These are phyloP conservation scores for Myxozyma geophila DNA, from an alignment of 805 yeast genomes.

Conservation along the genomic window DNA sequence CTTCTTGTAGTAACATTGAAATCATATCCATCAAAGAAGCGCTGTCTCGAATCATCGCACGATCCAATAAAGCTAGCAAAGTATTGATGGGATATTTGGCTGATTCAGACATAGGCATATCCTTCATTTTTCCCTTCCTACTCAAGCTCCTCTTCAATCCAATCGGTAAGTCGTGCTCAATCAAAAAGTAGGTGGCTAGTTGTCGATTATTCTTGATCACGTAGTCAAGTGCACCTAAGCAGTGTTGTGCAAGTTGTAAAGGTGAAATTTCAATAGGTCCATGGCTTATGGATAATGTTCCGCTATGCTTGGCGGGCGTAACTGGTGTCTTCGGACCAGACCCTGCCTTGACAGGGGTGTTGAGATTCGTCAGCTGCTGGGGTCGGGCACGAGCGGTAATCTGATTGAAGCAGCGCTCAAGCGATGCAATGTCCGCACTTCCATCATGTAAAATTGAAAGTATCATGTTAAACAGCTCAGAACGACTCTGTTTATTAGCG, in stretches of 20 bases:
- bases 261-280: slow-evolving; percentile 60
- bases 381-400: slow-evolving; percentile 56
- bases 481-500: slow-evolving; percentile 74
- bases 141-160: slow-evolving; percentile 46
- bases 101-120: slow-evolving; percentile 45
- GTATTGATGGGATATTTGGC: slow-evolving; percentile 69
- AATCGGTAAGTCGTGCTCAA: slow-evolving; percentile 66
- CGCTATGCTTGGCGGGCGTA: slow-evolving; percentile 17
- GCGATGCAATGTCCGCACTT: slow-evolving; percentile 58
- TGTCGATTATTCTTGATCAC: slow-evolving; percentile 69
- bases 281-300: slow-evolving; percentile 1
- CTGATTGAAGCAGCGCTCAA: slow-evolving; percentile 65
- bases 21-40: slow-evolving; percentile 75
- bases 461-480: slow-evolving; percentile 71
- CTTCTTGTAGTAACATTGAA: slow-evolving; percentile 73
- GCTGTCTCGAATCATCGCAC: slow-evolving; percentile 69
- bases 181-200: slow-evolving; percentile 72
- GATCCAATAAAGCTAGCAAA: slow-evolving; percentile 64
- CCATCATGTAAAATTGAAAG: slow-evolving; percentile 78
- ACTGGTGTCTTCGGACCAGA: slow-evolving; percentile 31
- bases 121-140: slow-evolving; percentile 44
- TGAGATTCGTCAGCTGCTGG: slow-evolving; percentile 23
- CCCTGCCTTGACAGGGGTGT: slow-evolving; percentile 35
- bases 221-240: slow-evolving; percentile 73
- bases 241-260: slow-evolving; percentile 72